Percentiles rank a stretch among this genome's conserved stretches.
Evolutionary conservation across 306 rosid genomes (phyloP).

Genomic region (Begonia fuchsioides): DNA sequence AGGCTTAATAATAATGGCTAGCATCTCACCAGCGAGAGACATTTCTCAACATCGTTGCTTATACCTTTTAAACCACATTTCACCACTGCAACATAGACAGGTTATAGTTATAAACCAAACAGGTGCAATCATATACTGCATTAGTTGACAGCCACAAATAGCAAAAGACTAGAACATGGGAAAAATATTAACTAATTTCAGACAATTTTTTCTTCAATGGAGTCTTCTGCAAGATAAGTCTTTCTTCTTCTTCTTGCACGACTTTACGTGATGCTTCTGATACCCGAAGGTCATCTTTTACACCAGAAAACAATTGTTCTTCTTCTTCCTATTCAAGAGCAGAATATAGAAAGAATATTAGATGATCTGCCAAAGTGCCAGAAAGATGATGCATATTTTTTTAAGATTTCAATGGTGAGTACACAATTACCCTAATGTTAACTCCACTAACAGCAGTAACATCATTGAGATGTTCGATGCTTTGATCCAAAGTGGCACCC

Average conservation of each 20-base stretch:
- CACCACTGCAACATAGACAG: constrained; percentile 46
- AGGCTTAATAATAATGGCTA: not conserved
- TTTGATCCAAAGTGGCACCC: constrained; percentile 65
- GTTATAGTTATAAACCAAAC: constrained; percentile 9
- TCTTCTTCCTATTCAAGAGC: constrained; percentile 60
- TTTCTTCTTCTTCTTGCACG: constrained; percentile 92
- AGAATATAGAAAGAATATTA: too few relatives aligned
- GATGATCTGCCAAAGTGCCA: too few relatives aligned
- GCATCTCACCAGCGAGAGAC: constrained; percentile 85
- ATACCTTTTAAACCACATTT: constrained; percentile 60
- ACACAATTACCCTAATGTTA: constrained; percentile 59
- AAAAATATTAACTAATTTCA: constrained; percentile 50
- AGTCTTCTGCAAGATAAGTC: constrained; percentile 55
- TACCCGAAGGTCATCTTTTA: constrained; percentile 79
- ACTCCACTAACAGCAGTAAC: constrained; percentile 97
- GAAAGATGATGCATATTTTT: too few relatives aligned
- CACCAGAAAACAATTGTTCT: constrained; percentile 76
- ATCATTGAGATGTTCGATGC: constrained; percentile 89
- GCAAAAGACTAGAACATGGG: not conserved
- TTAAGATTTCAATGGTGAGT: too few relatives aligned
- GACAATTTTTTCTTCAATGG: constrained; percentile 64
- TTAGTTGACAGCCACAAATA: constrained; percentile 6
- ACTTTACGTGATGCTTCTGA: constrained; percentile 80
- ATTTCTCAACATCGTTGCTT: constrained; percentile 65
- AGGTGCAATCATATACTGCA: too few relatives aligned